Percentiles rank a stretch among this genome's conserved stretches.
These are phyloP conservation scores for Penicillium canescens DNA, from an alignment of 495 filamentous ascomycete species.

Conservation along the genomic window DNA sequence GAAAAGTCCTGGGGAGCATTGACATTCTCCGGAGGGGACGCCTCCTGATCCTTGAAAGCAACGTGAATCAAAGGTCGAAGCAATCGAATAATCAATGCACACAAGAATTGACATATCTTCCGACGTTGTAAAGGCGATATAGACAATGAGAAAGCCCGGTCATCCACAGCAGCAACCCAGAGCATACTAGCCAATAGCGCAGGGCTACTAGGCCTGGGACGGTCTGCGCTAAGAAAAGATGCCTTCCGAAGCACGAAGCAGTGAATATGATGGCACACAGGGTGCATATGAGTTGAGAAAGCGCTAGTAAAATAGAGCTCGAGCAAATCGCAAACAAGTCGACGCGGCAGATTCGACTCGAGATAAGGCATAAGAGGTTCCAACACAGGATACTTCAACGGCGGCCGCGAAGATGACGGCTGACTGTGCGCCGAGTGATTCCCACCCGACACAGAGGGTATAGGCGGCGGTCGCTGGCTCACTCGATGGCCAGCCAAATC, in stretches of 20 bases:
- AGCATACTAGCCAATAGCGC: slow-evolving; percentile 91
- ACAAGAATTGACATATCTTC: slow-evolving; percentile 86
- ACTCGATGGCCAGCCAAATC: slow-evolving; percentile 27
- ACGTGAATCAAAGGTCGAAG: slow-evolving; percentile 84
- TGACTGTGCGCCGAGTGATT: slow-evolving; percentile 15
- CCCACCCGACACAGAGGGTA: slow-evolving; percentile 10
- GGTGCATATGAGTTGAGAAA: slow-evolving; percentile 81
- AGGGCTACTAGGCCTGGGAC: slow-evolving; percentile 79
- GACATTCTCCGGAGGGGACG: slow-evolving; percentile 23
- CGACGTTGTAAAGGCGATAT: slow-evolving; percentile 81
- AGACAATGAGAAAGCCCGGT: slow-evolving; percentile 83
- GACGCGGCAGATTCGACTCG: slow-evolving; percentile 68
- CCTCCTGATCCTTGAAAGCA: slow-evolving; percentile 42
- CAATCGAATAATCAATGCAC: slow-evolving; percentile 83
- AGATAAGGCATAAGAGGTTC: slow-evolving; percentile 79
- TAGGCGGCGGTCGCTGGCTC: slow-evolving; percentile 2
- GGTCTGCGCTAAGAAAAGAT: slow-evolving; percentile 78
- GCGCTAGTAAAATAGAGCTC: slow-evolving; percentile 87
- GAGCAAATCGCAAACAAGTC: slow-evolving; percentile 80
- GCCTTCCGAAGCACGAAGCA: slow-evolving; percentile 89
- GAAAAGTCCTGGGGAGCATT: slow-evolving; percentile 32
- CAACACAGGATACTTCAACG: slow-evolving; percentile 81
- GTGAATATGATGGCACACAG: slow-evolving; percentile 87
- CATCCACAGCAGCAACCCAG: slow-evolving; percentile 91
- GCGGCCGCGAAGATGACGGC: slow-evolving; percentile 10